Conservation (phyloP, 805 yeast species). For the Kockiozyma suomiensis region DNA sequence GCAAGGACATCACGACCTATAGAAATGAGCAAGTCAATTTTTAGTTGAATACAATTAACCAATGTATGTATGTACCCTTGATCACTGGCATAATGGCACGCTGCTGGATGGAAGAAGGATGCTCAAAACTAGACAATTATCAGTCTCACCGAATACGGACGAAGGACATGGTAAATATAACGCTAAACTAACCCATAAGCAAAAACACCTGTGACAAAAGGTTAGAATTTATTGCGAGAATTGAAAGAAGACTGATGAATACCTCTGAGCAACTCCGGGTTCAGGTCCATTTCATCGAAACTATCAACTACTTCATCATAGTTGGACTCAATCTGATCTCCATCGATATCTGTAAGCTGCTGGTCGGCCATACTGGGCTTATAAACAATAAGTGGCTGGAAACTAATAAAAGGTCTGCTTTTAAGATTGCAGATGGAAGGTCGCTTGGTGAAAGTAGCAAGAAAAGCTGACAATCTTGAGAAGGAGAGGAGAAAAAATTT, state of each 20-base stretch:
- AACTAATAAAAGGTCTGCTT: neutral
- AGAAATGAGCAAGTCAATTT: neutral
- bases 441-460: neutral
- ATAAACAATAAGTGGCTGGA: neutral
- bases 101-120: slow-evolving; percentile 96
- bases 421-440: neutral
- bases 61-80: slow-evolving; percentile 54
- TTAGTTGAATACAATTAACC: neutral
- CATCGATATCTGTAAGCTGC: slow-evolving; percentile 30
- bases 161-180: too few relatives aligned
- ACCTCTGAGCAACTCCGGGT: slow-evolving; percentile 72
- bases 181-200: slow-evolving; percentile 34
- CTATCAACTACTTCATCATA: slow-evolving; percentile 84
- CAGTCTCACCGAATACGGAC: too few relatives aligned
- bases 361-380: slow-evolving; percentile 33
- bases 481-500: slow-evolving; percentile 9
- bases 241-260: neutral
- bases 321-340: slow-evolving; percentile 73
- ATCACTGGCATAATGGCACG: slow-evolving; percentile 95
- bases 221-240: neutral
- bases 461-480: neutral
- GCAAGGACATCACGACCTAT: slow-evolving; percentile 82
- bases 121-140: slow-evolving; percentile 71
- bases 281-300: slow-evolving; percentile 75
- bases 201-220: slow-evolving; percentile 28